These are phyloP conservation scores for Trichoderma sp. DNA, from an alignment of 2,329 filamentous ascomycete species.

Conservation along the genomic window DNA sequence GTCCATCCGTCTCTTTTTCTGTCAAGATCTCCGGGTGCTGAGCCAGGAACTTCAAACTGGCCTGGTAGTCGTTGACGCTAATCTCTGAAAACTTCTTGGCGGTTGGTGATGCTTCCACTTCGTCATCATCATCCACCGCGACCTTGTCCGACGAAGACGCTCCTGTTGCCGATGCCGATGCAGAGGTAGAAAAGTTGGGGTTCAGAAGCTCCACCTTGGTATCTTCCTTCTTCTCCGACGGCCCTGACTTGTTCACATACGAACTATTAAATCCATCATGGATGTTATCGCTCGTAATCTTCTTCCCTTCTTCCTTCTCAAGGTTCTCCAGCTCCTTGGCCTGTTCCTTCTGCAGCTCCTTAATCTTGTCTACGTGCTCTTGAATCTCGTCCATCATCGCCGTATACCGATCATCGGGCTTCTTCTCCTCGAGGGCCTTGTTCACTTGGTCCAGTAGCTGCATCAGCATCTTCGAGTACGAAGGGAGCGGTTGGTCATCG, in stretches of 20 bases:
- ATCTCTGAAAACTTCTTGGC: constrained; percentile 83
- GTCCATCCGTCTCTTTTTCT: constrained; percentile 85
- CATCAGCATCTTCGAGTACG: constrained; percentile 98
- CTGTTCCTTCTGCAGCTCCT: constrained; percentile 73
- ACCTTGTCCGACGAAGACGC: constrained; percentile 21
- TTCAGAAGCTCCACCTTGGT: constrained; percentile 73
- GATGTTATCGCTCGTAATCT: constrained; percentile 91
- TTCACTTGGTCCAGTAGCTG: constrained; percentile 93
- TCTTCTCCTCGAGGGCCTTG: constrained; percentile 74
- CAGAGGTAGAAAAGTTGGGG: constrained; percentile 45
- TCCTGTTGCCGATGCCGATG: not conserved
- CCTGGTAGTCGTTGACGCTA: constrained; percentile 68
- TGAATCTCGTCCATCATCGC: constrained; percentile 78
- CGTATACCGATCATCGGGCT: constrained; percentile 64
- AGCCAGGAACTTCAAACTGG: constrained; percentile 74
- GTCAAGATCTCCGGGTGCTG: constrained; percentile 73
- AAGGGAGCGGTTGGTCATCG: constrained; percentile 70
- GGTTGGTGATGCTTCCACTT: constrained; percentile 71
- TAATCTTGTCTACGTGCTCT: constrained; percentile 74
- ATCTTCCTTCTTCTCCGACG: constrained; percentile 46
- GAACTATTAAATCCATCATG: constrained; percentile 91
- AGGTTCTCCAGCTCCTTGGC: constrained; percentile 72
- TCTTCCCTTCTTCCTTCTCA: constrained; percentile 78
- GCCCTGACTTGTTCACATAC: constrained; percentile 64
- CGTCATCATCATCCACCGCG: constrained; percentile 64